Evolutionary conservation across 139 green algal species (phyloP).

Genomic region (Micractinium sp.): DNA sequence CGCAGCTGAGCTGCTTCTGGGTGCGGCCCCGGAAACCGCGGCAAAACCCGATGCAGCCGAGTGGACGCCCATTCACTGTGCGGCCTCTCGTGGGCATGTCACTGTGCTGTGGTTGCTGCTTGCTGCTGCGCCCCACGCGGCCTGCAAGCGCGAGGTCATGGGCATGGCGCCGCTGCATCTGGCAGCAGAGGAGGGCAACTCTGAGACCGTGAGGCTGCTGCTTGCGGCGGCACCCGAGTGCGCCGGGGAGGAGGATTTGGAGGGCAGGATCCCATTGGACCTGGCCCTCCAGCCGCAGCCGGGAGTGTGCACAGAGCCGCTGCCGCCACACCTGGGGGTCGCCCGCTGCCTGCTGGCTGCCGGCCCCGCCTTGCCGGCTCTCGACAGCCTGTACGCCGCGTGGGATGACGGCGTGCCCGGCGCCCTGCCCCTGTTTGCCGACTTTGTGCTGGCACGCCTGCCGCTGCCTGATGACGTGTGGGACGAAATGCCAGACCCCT

Average conservation of each 20-base stretch:
- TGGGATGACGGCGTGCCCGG: neutral
- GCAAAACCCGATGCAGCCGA: neutral
- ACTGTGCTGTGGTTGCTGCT: too few species aligned
- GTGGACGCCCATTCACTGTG: too few species aligned
- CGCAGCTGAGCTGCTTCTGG: neutral
- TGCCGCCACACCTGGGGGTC: neutral
- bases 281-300: neutral
- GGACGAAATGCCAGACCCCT: neutral
- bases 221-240: neutral
- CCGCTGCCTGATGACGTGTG: neutral
- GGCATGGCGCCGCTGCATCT: too few species aligned
- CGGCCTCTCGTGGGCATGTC: too few species aligned
- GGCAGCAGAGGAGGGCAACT: too few species aligned
- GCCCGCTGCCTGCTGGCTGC: neutral
- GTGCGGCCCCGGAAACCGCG: neutral
- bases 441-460: neutral
- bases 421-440: neutral
- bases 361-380: too few species aligned
- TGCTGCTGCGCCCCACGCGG: too few species aligned
- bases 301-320: too few species aligned
- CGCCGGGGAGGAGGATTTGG: neutral
- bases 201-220: neutral
- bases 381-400: neutral
- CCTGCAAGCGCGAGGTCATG: too few species aligned
- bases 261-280: neutral